Evolutionary conservation across 2,329 filamentous ascomycete species (phyloP).

Genomic region (Penicillium sp.): DNA sequence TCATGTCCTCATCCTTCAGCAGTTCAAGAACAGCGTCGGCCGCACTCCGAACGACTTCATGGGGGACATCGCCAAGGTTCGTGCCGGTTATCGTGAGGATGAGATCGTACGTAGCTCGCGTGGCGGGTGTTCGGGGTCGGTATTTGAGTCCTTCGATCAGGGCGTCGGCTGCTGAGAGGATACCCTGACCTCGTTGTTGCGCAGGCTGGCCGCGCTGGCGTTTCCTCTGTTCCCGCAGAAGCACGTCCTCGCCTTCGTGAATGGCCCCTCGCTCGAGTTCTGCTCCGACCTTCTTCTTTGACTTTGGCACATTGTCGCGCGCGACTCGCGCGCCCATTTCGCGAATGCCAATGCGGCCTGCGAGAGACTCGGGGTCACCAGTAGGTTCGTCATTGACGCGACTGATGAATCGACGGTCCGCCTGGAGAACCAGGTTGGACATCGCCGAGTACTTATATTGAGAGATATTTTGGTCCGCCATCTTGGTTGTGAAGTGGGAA

Average conservation of each 20-base stretch:
- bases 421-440: slow-evolving; percentile 99
- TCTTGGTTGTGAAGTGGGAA: slow-evolving; percentile 43
- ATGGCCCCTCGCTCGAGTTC: slow-evolving; percentile 74
- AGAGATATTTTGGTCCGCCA: slow-evolving; percentile 77
- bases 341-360: slow-evolving; percentile 86
- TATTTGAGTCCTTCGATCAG: slow-evolving; percentile 91
- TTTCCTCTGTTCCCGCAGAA: slow-evolving; percentile 83
- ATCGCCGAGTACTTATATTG: slow-evolving; percentile 99
- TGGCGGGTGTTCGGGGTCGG: slow-evolving; percentile 85
- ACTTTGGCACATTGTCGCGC: slow-evolving; percentile 76
- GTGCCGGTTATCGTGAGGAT: slow-evolving; percentile 88
- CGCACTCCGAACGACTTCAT: slow-evolving; percentile 88
- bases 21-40: slow-evolving; percentile 90
- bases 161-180: slow-evolving; percentile 81
- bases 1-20: slow-evolving; percentile 91
- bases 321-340: slow-evolving; percentile 90
- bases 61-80: slow-evolving; percentile 87
- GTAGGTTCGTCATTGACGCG: slow-evolving; percentile 92
- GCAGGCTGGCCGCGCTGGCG: slow-evolving; percentile 73
- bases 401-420: slow-evolving; percentile 92
- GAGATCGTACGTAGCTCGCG: slow-evolving; percentile 89
- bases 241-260: slow-evolving; percentile 78
- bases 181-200: slow-evolving; percentile 71
- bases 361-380: slow-evolving; percentile 95
- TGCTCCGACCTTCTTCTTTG: slow-evolving; percentile 69